Evolutionary conservation across 305 asterid genomes (phyloP), one percentile per base, ranked within the genome.

Genomic region (Fraxinus latifolia): DNA sequence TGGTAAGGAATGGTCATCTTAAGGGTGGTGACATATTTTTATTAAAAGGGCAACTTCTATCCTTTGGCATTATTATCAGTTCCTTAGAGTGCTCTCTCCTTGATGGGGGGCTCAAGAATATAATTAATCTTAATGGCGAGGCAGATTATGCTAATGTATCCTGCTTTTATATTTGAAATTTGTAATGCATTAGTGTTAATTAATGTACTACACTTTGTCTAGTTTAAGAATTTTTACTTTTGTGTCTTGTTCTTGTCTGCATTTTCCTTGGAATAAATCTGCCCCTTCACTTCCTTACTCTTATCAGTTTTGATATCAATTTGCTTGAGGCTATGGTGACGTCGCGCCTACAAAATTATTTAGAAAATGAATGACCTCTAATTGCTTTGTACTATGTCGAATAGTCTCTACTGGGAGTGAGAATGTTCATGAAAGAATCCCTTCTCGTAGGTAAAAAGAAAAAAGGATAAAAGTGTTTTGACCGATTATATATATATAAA

Each of bases 31-130:
- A 85, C 62, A 21, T 82, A 75, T 74, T 9, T 73, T 44, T 39
- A 77, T 74, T 27, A 36, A 23, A 78, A 90, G 94, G 95, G 93
- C 95, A 91, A 90, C 93, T 90, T 91, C 87, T 80, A 90, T 91
- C 91, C 95, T 91, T 91, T 90, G 95, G 92, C 98, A 94, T 89
- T 85, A 90, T 81, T 73, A 42, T 77, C 73, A 36, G 58, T 73
- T 65, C 78, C 79, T 79, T 70, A 23, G 80, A 77, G 62, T 29
- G 44, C 32, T 14, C 80, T 79, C 73, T 29, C 4, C 36, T 42
- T 58, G 55, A 25, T 81, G 79, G 67, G 67, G 84, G 80, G 79
- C 73, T 78, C 37, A 4, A 9, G 34, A 83, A 73, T 33, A 67
- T 29, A 44, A 70, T 70, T 36, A 72, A 84, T 82, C 90, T 84